A percentile compares a stretch with the other conserved stretches of the same genome.
These are phyloP conservation scores for Tolypocladium pustulatum DNA, from an alignment of 2,329 filamentous ascomycete species.

Conservation along the genomic window DNA sequence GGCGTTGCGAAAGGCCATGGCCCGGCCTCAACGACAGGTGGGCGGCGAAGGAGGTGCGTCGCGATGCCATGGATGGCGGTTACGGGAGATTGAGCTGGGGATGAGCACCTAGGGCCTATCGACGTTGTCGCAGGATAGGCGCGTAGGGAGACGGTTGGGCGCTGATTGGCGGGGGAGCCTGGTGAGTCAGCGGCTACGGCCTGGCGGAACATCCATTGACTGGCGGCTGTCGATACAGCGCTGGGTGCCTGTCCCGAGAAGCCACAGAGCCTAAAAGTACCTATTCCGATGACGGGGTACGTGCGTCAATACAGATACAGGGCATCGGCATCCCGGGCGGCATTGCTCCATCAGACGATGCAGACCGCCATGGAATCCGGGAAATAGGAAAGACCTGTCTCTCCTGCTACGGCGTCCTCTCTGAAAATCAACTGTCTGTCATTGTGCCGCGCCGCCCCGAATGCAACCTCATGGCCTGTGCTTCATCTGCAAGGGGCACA, in stretches of 20 bases:
- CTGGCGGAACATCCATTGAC: not conserved
- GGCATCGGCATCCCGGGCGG: no score
- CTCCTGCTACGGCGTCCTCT: not conserved
- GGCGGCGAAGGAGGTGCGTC: not conserved
- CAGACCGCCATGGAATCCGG: no score
- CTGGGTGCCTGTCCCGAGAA: not conserved
- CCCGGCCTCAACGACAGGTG: not conserved
- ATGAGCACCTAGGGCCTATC: not conserved
- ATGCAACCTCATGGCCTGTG: not conserved
- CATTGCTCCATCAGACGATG: not conserved
- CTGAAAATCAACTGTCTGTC: not conserved
- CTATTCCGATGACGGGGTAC: no score
- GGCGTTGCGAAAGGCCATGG: slow-evolving; percentile 1
- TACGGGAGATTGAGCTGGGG: not conserved
- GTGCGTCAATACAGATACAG: no score
- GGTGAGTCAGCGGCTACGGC: not conserved
- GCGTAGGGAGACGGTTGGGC: not conserved
- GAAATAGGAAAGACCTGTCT: not conserved
- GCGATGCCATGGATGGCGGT: not conserved
- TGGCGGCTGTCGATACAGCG: not conserved
- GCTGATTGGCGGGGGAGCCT: not conserved
- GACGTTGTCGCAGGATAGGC: not conserved
- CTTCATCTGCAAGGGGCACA: not conserved
- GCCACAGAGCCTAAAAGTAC: not conserved
- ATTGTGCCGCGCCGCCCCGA: not conserved